phyloP scores from a whole-genome alignment of 2,329 filamentous ascomycete genomes.

The Fusarium concolor region DNA sequence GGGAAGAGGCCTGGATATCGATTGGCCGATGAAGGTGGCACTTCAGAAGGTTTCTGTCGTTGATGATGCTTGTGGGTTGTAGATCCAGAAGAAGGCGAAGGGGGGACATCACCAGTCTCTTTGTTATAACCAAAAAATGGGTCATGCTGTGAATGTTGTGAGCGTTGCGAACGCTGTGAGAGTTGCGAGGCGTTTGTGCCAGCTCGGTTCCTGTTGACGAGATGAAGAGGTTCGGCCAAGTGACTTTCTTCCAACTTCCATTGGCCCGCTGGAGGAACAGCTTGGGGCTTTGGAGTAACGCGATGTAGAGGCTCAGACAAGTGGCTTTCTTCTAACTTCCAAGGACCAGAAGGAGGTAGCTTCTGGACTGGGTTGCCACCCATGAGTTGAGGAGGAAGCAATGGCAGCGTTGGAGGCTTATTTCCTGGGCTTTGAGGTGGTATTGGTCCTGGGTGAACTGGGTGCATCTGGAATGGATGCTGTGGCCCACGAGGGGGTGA shows the following conservation, averaged over 20 bases:
- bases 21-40: slow-evolving; percentile 64
- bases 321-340: slow-evolving; percentile 67
- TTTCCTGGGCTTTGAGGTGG: slow-evolving; percentile 23
- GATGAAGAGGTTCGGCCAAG: slow-evolving; percentile 61
- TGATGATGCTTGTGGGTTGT: slow-evolving; percentile 26
- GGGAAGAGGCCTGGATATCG: slow-evolving; percentile 63
- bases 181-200: slow-evolving; percentile 42
- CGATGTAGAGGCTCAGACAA: slow-evolving; percentile 61
- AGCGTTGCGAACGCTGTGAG: slow-evolving; percentile 40
- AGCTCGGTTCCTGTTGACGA: slow-evolving; percentile 50
- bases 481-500: slow-evolving; percentile 20
- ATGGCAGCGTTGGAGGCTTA: slow-evolving; percentile 34
- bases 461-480: slow-evolving; percentile 38
- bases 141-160: slow-evolving; percentile 43
- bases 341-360: slow-evolving; percentile 59
- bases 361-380: slow-evolving; percentile 54
- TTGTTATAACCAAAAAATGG: slow-evolving; percentile 54
- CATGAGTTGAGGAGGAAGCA: slow-evolving; percentile 41
- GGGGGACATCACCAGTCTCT: slow-evolving; percentile 58
- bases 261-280: slow-evolving; percentile 55
- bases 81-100: slow-evolving; percentile 24
- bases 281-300: slow-evolving; percentile 47
- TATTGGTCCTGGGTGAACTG: slow-evolving; percentile 21
- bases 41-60: slow-evolving; percentile 50
- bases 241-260: slow-evolving; percentile 68